Percentiles rank a stretch among this genome's conserved stretches.
These are phyloP conservation scores for Sporormia fimetaria DNA, from an alignment of 495 filamentous ascomycete species.

Conservation along the genomic window DNA sequence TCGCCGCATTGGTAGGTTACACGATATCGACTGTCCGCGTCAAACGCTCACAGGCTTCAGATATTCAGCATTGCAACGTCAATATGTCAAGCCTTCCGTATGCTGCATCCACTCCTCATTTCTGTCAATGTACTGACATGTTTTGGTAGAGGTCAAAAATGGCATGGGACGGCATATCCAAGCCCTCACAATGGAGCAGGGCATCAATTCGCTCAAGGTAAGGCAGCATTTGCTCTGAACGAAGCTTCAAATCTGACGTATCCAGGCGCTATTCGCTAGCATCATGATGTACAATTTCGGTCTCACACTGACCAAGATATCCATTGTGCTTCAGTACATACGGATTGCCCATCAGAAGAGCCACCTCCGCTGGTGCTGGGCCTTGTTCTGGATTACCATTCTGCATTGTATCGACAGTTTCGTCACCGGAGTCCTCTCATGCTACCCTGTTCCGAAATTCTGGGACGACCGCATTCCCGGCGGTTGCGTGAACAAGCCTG, in stretches of 20 bases:
- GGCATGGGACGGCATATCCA: constrained; percentile 16
- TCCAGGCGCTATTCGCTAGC: constrained; percentile 13
- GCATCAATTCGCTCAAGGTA: constrained; percentile 13
- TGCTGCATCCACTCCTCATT: not conserved
- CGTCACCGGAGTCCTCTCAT: constrained; percentile 4
- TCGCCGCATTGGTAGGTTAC: constrained; percentile 8
- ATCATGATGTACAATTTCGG: constrained; percentile 19
- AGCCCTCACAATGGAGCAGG: constrained; percentile 7
- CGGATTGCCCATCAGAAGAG: constrained; percentile 2
- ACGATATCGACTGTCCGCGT: not conserved
- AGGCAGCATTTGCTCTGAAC: not conserved
- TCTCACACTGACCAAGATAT: constrained; percentile 11
- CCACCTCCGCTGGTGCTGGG: constrained; percentile 2
- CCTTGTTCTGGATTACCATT: constrained; percentile 3
- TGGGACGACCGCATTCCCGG: constrained; percentile 14
- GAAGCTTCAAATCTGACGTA: not conserved
- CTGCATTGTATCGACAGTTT: constrained; percentile 5
- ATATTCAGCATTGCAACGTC: constrained; percentile 15
- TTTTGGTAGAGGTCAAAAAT: constrained; percentile 8
- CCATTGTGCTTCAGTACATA: constrained; percentile 13
- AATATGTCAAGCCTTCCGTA: constrained; percentile 15
- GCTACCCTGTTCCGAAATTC: constrained; percentile 15
- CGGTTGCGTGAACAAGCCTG: constrained; percentile 9
- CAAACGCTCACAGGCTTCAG: constrained; percentile 3
- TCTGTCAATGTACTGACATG: not conserved